These are phyloP conservation scores for Anthracocystis walkeri DNA, from an alignment of 1,284 basidiomycete species.

Conservation along the genomic window DNA sequence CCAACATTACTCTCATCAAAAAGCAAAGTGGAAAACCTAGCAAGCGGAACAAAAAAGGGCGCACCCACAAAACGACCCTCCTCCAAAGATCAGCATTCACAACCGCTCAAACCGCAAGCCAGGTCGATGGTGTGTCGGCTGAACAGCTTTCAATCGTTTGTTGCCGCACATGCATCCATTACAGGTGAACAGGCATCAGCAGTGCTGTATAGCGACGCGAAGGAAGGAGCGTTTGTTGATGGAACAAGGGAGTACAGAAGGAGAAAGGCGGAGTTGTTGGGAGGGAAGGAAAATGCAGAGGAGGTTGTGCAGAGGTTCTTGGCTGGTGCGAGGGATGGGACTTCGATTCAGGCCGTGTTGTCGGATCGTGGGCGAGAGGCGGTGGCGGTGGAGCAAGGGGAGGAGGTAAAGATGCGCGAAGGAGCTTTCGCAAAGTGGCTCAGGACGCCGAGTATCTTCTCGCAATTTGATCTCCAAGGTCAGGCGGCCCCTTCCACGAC, in stretches of 20 bases:
- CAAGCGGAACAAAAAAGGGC: slow-evolving; percentile 35
- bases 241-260: slow-evolving; percentile 17
- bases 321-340: slow-evolving; percentile 12
- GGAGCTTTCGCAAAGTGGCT: slow-evolving; percentile 24
- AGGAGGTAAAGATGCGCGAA: background rate
- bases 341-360: slow-evolving; percentile 12
- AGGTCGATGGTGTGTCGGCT: slow-evolving; percentile 33
- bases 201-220: slow-evolving; percentile 26
- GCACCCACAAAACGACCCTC: slow-evolving; percentile 30
- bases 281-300: slow-evolving; percentile 10
- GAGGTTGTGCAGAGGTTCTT: slow-evolving; percentile 18
- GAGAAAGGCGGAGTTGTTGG: slow-evolving; percentile 28
- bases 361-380: background rate
- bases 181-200: background rate
- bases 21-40: slow-evolving; percentile 31
- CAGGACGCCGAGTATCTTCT: slow-evolving; percentile 12
- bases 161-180: background rate
- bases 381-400: background rate
- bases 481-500: background rate
- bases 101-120: slow-evolving; percentile 29
- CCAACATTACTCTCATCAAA: background rate
- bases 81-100: background rate
- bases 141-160: slow-evolving; percentile 18
- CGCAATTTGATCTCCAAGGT: slow-evolving; percentile 23
- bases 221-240: slow-evolving; percentile 14